Conservation (phyloP, 192 early-diverging fungal genomes). For the Rhizophagus prolifer region DNA sequence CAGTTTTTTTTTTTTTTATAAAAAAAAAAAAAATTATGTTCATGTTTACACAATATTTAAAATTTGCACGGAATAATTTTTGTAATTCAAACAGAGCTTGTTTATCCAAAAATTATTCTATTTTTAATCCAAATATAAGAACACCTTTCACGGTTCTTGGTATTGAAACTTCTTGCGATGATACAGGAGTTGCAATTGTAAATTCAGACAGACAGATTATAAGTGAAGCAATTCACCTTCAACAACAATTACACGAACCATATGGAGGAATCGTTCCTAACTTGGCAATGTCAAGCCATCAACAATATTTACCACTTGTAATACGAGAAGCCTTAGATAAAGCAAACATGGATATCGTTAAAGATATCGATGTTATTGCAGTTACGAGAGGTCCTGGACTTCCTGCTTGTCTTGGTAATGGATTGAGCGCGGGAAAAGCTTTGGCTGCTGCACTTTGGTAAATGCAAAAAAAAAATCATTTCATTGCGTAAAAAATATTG, state of each 20-base stretch:
- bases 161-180: slow-evolving; percentile 80
- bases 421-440: slow-evolving; percentile 71
- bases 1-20: too few relatives aligned
- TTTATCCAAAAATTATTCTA: not conserved
- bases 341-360: slow-evolving; percentile 46
- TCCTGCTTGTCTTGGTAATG: slow-evolving; percentile 64
- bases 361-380: slow-evolving; percentile 68
- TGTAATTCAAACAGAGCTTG: not conserved
- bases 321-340: slow-evolving; percentile 59
- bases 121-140: not conserved
- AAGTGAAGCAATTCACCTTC: slow-evolving; percentile 59
- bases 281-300: slow-evolving; percentile 65
- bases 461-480: not conserved
- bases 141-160: slow-evolving; percentile 53
- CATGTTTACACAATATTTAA: not conserved
- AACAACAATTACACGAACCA: slow-evolving; percentile 66
- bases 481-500: not conserved
- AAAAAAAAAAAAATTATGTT: too few relatives aligned
- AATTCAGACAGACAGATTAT: slow-evolving; percentile 63
- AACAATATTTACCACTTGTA: slow-evolving; percentile 60
- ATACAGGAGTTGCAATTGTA: slow-evolving; percentile 75
- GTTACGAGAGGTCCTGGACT: slow-evolving; percentile 78
- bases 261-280: slow-evolving; percentile 77
- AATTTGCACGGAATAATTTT: not conserved
- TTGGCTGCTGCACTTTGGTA: slow-evolving; percentile 62